Evolutionary conservation across 495 filamentous ascomycete species (phyloP), one percentile per base, ranked within the genome.

Genomic region (Neurospora sp.): DNA sequence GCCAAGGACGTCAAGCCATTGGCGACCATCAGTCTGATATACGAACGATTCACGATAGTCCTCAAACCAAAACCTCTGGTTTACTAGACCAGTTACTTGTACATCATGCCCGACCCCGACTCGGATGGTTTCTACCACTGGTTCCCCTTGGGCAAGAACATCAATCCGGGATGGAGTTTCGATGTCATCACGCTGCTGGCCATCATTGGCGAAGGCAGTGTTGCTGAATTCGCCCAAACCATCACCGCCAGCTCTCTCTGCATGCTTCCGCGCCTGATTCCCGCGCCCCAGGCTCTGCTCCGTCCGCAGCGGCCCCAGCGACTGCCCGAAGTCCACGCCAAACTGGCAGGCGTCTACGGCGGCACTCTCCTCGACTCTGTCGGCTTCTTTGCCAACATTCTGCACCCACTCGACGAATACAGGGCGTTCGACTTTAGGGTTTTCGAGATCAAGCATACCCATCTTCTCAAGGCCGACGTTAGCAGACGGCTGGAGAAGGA

Each of bases 161-260:
- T 83, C 39, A 79, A 79, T 10, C 76, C 77, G 31, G 84, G 82
- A 38, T 88, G 86, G 86, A 82, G 85, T 35, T 83, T 90, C 73
- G 89, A 91, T 77, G 86, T 90, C 46, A 88, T 91, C 71, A 86
- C 85, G 39, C 83, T 91, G 4, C 85, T 91, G 70, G 89, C 89
- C 68, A 86, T 90, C 73, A 87, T 90, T 73, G 89, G 89, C 75
- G 88, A 90, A 75, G 84, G 83, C 16, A 83, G 85, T 5, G 86
- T 91, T 61, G 83, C 84, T 73, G 83, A 85, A 73, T 87, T 90
- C 76, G 79, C 85, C 0, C 88, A 89, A 74, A 81, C 83, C 65
- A 82, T 91, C 41, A 90, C 88, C 2, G 85, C 87, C 31, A 86
- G 85, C 27, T 78, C 81, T 68, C 80, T 89, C 37, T 88, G 86